These are phyloP conservation scores for Nakaseomyces delphensis DNA, from an alignment of 1,139 yeast genomes.

Conservation along the genomic window DNA sequence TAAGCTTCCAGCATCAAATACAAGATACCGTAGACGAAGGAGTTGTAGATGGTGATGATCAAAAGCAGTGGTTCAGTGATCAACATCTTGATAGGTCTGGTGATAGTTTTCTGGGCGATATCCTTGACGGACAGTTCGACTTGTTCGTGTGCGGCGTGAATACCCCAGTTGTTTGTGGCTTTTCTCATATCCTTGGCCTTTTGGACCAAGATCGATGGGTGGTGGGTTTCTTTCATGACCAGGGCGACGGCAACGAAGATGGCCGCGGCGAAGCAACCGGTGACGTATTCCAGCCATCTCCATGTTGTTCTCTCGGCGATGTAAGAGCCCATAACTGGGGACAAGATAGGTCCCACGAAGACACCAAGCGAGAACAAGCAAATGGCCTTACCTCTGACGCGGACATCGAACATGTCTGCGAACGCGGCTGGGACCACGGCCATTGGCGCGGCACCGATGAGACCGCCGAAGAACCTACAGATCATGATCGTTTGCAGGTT, in stretches of 20 bases:
- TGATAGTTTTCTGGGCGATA: slow-evolving; percentile 56
- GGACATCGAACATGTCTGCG: slow-evolving; percentile 62
- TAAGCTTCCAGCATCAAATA: slow-evolving; percentile 72
- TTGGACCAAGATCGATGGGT: slow-evolving; percentile 46
- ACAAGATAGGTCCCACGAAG: slow-evolving; percentile 66
- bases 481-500: slow-evolving; percentile 64
- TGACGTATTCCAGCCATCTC: slow-evolving; percentile 69
- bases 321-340: slow-evolving; percentile 67
- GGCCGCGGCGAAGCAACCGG: slow-evolving; percentile 51
- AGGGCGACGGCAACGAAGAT: slow-evolving; percentile 35
- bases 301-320: slow-evolving; percentile 52
- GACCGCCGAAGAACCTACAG: slow-evolving; percentile 68
- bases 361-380: slow-evolving; percentile 58
- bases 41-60: slow-evolving; percentile 61
- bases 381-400: slow-evolving; percentile 59
- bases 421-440: slow-evolving; percentile 79
- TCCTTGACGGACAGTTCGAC: slow-evolving; percentile 52
- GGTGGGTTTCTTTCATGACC: slow-evolving; percentile 57
- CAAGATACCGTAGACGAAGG: slow-evolving; percentile 76
- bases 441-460: slow-evolving; percentile 70
- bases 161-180: slow-evolving; percentile 63
- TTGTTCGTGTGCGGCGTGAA: slow-evolving; percentile 77
- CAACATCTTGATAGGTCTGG: slow-evolving; percentile 65
- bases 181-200: slow-evolving; percentile 57
- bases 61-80: slow-evolving; percentile 65